Evolutionary conservation across 2,329 filamentous ascomycete genomes (phyloP).

Genomic region (Cladophialophora immunda): DNA sequence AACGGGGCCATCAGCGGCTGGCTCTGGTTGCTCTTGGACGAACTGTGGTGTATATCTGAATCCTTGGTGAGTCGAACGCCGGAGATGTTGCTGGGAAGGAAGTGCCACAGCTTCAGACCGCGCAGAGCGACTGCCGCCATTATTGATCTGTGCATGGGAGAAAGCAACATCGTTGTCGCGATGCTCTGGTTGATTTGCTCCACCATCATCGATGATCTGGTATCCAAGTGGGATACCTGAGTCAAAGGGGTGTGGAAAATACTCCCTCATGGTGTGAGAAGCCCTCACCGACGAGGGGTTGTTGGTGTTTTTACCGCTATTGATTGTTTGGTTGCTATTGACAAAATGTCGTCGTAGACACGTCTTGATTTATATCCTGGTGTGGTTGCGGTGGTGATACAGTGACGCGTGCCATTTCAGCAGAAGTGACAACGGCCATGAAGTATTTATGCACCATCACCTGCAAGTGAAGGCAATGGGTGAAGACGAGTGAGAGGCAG

Average conservation of each 20-base stretch:
- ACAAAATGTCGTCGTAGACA: background rate
- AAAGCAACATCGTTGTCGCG: background rate
- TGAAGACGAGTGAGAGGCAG: background rate
- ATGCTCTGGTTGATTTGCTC: background rate
- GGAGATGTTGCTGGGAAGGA: background rate
- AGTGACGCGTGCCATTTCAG: constrained; percentile 2
- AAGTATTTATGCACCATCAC: background rate
- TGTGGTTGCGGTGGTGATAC: background rate
- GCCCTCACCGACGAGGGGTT: background rate
- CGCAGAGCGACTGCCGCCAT: background rate
- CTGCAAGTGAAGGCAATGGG: background rate
- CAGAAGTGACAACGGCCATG: background rate
- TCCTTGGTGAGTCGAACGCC: background rate
- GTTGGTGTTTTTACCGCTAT: background rate
- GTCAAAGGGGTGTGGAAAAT: constrained; percentile 3
- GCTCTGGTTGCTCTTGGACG: background rate
- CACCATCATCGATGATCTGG: background rate
- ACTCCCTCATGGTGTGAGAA: background rate
- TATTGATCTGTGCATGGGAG: background rate
- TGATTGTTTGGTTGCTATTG: background rate
- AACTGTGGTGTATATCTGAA: background rate
- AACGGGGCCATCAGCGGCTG: background rate
- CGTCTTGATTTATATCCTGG: background rate
- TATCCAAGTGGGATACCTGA: background rate
- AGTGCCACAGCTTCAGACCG: background rate